These are phyloP conservation scores for Stropharia rugosoannulata DNA, from an alignment of 768 basidiomycete genomes.

Conservation along the genomic window DNA sequence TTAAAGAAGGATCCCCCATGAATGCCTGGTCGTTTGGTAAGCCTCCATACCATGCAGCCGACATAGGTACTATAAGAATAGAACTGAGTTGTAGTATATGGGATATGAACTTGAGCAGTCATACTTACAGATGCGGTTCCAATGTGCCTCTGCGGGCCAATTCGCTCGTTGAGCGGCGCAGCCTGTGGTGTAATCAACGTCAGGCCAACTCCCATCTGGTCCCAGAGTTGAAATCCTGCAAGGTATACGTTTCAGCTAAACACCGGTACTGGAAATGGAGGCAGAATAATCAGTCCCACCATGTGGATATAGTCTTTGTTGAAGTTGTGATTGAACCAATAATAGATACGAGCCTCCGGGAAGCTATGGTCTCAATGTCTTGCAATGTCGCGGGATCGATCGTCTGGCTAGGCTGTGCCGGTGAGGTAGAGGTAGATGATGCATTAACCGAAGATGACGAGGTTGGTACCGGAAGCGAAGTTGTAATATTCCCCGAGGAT, in stretches of 20 bases:
- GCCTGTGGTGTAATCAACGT: constrained; percentile 61
- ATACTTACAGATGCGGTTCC: constrained; percentile 48
- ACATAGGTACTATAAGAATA: constrained; percentile 43
- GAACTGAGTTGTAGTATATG: neutral
- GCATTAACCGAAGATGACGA: neutral
- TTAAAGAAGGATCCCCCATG: constrained; percentile 38
- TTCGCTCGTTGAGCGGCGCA: constrained; percentile 63
- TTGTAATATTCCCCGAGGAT: too few species aligned
- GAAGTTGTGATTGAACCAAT: constrained; percentile 30
- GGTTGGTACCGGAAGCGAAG: too few species aligned
- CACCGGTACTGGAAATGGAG: neutral
- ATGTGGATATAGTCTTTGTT: constrained; percentile 34
- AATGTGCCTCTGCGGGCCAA: constrained; percentile 67
- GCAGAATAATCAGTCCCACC: constrained; percentile 24
- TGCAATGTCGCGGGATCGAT: constrained; percentile 17
- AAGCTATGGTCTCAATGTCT: constrained; percentile 20
- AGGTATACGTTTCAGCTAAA: neutral
- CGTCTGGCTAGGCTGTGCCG: constrained; percentile 15
- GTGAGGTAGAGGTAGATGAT: constrained; percentile 6
- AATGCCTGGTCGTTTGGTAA: constrained; percentile 38
- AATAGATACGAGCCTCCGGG: constrained; percentile 41
- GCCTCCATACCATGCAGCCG: constrained; percentile 59
- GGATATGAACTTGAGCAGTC: neutral
- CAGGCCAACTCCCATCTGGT: constrained; percentile 54
- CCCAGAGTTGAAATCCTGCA: constrained; percentile 48